Evolutionary conservation across 257 asterid genomes (phyloP), one percentile per base, ranked within the genome.

Genomic region (Ilex asprella): DNA sequence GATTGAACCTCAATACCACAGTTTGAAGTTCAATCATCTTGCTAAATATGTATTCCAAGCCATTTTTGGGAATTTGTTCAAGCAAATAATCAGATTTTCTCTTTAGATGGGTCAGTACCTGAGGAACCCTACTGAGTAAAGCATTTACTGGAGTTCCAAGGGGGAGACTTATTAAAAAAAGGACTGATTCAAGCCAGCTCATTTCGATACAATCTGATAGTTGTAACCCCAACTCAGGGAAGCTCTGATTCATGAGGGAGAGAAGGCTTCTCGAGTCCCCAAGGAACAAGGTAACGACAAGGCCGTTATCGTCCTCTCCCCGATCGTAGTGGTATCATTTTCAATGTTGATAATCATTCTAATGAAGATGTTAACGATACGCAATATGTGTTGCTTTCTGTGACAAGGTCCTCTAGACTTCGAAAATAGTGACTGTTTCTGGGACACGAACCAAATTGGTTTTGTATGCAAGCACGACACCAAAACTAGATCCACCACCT

Each of bases 251-350:
- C 61, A 68, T 59, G 7, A 73, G 30, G 46, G 80, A 31, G 2
- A 83, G 30, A 1, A 86, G 81, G 8, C 70, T 59, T 6, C 12
- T 30, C 0, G 88, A 62, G 51, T 79, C 74, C 50, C 90, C 94
- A 0, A 81, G 84, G 31, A 68, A 81, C 72, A 83, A 6, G 8
- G 81, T 70, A 6, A 54, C 10, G 35, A 83, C 54, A 4, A 49
- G 10, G 54, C 54, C 10, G 3, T 56, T 15, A 30, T 10, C 16
- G 73, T 74, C 41, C 55, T 73, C 12, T 39, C 55, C 6, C 49
- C 64, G 0, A 32, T 59, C 11, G 31, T 2, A 8, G 30, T 63
- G 13, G 1, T 35, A 29, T 21, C 27, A 0, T 62, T 70, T 10
- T 58, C 44, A 16, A 75, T 73, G n/a, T 70, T 63, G 3, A 75